Evolutionary conservation across 2,329 filamentous ascomycete species (phyloP).

Genomic region (Xylariaceae sp.): DNA sequence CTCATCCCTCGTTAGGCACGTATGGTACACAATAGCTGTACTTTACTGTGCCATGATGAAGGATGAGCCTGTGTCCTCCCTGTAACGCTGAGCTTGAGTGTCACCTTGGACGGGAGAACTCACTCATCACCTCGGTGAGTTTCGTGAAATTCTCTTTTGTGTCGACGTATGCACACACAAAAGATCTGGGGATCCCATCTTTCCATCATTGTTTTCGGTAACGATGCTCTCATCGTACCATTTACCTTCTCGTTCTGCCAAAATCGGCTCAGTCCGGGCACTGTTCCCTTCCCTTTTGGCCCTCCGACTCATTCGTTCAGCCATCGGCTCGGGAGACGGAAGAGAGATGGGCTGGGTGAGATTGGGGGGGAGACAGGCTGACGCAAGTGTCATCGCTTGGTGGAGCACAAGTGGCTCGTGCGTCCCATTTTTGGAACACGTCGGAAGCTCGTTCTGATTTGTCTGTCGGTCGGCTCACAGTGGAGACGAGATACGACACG

Average conservation of each 20-base stretch:
- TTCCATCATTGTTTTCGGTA: not conserved
- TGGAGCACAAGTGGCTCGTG: slow-evolving; percentile 16
- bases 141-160: not conserved
- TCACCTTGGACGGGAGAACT: not conserved
- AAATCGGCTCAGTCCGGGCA: not conserved
- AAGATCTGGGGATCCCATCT: not conserved
- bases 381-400: not conserved
- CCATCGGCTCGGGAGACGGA: slow-evolving; percentile 8
- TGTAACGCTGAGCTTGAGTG: slow-evolving; percentile 1
- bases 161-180: slow-evolving; percentile 1
- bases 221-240: slow-evolving; percentile 5
- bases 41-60: not conserved
- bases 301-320: not conserved
- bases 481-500: not conserved
- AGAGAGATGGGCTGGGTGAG: not conserved
- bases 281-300: not conserved
- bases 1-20: not conserved
- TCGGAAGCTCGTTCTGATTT: not conserved
- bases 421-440: not conserved
- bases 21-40: not conserved
- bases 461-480: not conserved
- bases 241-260: not conserved
- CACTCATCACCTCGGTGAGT: not conserved
- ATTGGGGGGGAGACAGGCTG: not conserved
- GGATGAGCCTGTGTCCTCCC: not conserved